phyloP scores from a whole-genome alignment of 371 early-diverging fungal genomes.

The Mortierella sp. region DNA sequence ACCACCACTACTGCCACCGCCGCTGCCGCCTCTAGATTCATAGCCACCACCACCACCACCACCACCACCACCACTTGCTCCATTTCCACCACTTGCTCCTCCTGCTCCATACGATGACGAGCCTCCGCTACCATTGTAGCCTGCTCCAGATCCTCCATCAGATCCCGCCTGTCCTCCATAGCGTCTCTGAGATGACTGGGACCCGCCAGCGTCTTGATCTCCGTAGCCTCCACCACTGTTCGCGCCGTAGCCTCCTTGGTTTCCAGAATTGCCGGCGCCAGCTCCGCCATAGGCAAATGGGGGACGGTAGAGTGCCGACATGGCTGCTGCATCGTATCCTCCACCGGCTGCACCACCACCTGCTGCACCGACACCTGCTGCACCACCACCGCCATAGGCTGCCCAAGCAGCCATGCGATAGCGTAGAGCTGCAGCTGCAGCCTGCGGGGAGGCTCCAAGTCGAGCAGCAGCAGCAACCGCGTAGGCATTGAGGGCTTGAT shows the following conservation, averaged over 20 bases:
- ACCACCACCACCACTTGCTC: conserved; percentile 42
- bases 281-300: conserved; percentile 26
- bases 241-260: conserved; percentile 6
- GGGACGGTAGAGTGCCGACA: conserved; percentile 33
- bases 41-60: conserved; percentile 36
- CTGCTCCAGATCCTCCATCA: conserved; percentile 9
- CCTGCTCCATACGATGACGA: conserved; percentile 17
- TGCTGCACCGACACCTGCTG: conserved; percentile 15
- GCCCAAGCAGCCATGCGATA: conserved; percentile 46
- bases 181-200: conserved; percentile 29
- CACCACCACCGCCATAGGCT: conserved; percentile 40
- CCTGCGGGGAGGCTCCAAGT: conserved; percentile 51
- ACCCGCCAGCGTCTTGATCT: conserved; percentile 17
- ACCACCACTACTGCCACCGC: too few species aligned
- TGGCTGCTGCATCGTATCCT: conserved; percentile 35
- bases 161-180: conserved; percentile 24
- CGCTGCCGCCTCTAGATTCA: too few species aligned
- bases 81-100: conserved; percentile 41
- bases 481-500: conserved; percentile 35
- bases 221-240: conserved; percentile 9
- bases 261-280: conserved; percentile 7
- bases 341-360: conserved; percentile 26
- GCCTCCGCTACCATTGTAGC: conserved; percentile 5
- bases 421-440: conserved; percentile 57
- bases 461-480: conserved; percentile 54